Evolutionary conservation across 2,329 filamentous ascomycete genomes (phyloP).

Genomic region (Fusarium albidum): DNA sequence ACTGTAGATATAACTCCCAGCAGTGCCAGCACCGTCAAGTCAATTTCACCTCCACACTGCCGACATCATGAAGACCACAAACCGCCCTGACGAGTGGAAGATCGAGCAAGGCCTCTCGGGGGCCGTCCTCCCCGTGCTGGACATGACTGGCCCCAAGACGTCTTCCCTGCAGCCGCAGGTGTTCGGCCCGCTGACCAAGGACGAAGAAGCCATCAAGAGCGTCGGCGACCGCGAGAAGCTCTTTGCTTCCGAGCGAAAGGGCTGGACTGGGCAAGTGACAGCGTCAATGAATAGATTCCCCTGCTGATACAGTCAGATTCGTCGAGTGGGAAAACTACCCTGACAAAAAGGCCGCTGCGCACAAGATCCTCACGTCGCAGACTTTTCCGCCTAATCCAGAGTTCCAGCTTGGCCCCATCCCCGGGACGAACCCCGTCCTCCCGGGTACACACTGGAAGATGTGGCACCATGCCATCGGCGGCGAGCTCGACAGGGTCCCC

Average conservation of each 20-base stretch:
- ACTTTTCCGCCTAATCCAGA: conserved; percentile 54
- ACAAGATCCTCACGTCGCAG: conserved; percentile 53
- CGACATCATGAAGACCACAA: conserved; percentile 32
- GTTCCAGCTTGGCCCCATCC: conserved; percentile 63
- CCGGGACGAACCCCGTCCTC: conserved; percentile 65
- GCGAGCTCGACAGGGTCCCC: conserved; percentile 54
- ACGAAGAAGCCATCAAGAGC: conserved; percentile 51
- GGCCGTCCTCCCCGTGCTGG: conserved; percentile 55
- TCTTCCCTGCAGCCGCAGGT: conserved; percentile 39
- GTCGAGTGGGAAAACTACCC: conserved; percentile 77
- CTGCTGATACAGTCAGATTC: conserved; percentile 51
- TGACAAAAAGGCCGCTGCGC: conserved; percentile 69
- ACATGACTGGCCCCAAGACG: conserved; percentile 52
- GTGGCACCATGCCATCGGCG: conserved; percentile 61
- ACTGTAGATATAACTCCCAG: not conserved
- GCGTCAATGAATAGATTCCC: too few relatives aligned
- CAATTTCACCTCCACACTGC: too few relatives aligned
- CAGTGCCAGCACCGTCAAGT: too few relatives aligned
- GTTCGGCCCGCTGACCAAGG: conserved; percentile 45
- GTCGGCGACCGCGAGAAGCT: conserved; percentile 47
- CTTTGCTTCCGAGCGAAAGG: conserved; percentile 41
- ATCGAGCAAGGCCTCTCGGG: conserved; percentile 60
- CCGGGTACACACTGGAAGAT: conserved; percentile 64
- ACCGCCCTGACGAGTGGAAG: conserved; percentile 59
- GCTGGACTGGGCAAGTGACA: conserved; percentile 44